A percentile compares a stretch with the other conserved stretches of the same genome.
phyloP scores from a whole-genome alignment of 2,329 filamentous ascomycete genomes.

The Cytospora piceae region DNA sequence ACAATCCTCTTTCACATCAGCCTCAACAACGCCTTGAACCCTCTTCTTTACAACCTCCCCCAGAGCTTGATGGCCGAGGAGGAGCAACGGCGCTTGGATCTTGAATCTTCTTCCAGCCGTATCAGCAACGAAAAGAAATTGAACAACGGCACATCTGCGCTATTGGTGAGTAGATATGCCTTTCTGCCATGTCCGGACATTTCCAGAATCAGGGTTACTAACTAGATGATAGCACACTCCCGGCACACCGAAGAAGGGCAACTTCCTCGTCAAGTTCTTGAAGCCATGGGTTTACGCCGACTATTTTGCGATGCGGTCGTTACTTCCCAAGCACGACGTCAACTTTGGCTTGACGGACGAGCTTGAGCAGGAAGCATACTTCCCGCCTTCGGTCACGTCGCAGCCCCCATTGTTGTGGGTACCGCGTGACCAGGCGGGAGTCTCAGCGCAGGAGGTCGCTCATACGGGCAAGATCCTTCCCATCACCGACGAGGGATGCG shows the following conservation, averaged over 20 bases:
- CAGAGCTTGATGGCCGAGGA: conserved; percentile 65
- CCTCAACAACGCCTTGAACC: conserved; percentile 73
- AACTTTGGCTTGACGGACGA: conserved; percentile 64
- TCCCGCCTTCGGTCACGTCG: conserved; percentile 69
- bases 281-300: conserved; percentile 78
- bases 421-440: conserved; percentile 72
- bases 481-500: conserved; percentile 79
- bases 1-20: conserved; percentile 76
- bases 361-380: conserved; percentile 70
- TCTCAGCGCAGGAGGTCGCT: conserved; percentile 76
- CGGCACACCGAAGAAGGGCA: conserved; percentile 51
- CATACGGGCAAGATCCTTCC: conserved; percentile 73
- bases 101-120: conserved; percentile 31
- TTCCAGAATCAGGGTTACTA: not conserved
- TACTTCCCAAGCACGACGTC: conserved; percentile 63
- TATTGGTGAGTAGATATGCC: conserved; percentile 28
- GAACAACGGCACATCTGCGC: conserved; percentile 32
- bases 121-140: conserved; percentile 33
- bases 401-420: conserved; percentile 79
- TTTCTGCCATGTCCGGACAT: not conserved
- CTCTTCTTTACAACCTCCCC: conserved; percentile 78
- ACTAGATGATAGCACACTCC: conserved; percentile 17
- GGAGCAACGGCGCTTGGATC: conserved; percentile 37
- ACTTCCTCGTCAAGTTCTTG: conserved; percentile 68
- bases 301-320: conserved; percentile 69